These are phyloP conservation scores for Auricularia auricula-judae DNA, from an alignment of 768 basidiomycete genomes.

Conservation along the genomic window DNA sequence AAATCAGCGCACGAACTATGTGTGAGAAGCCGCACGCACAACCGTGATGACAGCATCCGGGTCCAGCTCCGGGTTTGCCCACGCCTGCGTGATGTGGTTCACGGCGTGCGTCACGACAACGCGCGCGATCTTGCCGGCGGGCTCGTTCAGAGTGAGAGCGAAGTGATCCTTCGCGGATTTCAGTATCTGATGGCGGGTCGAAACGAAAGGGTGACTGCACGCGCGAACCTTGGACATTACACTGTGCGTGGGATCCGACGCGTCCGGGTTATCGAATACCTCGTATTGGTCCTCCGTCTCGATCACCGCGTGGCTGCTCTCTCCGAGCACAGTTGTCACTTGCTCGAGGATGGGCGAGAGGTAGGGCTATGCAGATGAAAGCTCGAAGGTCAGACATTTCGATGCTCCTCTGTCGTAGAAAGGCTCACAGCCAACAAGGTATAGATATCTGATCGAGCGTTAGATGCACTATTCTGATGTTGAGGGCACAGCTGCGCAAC, in stretches of 20 bases:
- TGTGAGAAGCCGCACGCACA: background rate
- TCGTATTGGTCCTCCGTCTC: slow-evolving; percentile 59
- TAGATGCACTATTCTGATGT: background rate
- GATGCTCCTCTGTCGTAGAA: too few relatives aligned
- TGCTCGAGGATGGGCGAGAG: slow-evolving; percentile 43
- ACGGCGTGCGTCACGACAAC: slow-evolving; percentile 54
- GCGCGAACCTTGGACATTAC: slow-evolving; percentile 49
- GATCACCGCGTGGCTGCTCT: slow-evolving; percentile 60
- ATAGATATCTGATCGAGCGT: slow-evolving; percentile 37
- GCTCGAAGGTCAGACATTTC: too few relatives aligned
- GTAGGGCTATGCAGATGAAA: background rate
- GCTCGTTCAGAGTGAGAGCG: slow-evolving; percentile 59
- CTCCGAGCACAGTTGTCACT: slow-evolving; percentile 43
- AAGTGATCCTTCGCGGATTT: slow-evolving; percentile 47
- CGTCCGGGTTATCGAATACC: slow-evolving; percentile 53
- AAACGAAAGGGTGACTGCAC: background rate
- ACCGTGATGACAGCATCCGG: background rate
- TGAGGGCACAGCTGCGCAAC: slow-evolving; percentile 11
- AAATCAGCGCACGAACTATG: background rate
- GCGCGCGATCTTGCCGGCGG: slow-evolving; percentile 62
- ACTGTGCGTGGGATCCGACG: slow-evolving; percentile 67
- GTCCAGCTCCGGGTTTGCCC: slow-evolving; percentile 4
- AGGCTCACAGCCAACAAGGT: slow-evolving; percentile 19
- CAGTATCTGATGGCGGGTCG: background rate
- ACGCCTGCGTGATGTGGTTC: slow-evolving; percentile 42